Evolutionary conservation across 148 eudicot species (phyloP).

Genomic region (Bassia scoparia): DNA sequence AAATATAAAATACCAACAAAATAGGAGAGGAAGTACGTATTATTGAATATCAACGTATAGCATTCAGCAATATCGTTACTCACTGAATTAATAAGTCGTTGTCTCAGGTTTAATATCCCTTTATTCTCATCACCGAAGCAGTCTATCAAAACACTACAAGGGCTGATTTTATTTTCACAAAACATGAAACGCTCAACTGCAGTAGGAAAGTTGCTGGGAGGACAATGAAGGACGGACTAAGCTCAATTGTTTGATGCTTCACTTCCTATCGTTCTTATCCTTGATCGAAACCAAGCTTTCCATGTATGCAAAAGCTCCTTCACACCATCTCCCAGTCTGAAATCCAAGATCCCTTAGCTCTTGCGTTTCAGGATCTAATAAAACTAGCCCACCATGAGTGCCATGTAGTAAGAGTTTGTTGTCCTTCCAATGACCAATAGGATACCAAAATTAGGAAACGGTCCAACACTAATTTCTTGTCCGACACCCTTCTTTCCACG

Average conservation of each 20-base stretch:
- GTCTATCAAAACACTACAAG: no score
- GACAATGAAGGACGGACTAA: no score
- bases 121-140: no score
- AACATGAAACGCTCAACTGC: background rate
- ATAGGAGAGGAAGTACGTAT: no score
- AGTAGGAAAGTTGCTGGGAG: background rate
- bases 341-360: slow-evolving; percentile 9
- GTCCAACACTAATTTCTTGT: slow-evolving; percentile 6
- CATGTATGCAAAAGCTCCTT: slow-evolving; percentile 24
- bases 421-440: slow-evolving; percentile 13
- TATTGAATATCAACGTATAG: no score
- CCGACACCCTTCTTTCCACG: slow-evolving; percentile 14
- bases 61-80: no score
- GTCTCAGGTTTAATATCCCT: no score
- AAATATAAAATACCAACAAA: no score
- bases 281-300: slow-evolving; percentile 22
- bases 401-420: slow-evolving; percentile 3
- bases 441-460: background rate
- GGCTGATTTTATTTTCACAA: no score
- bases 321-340: slow-evolving; percentile 11
- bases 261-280: slow-evolving; percentile 3
- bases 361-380: background rate
- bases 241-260: background rate
- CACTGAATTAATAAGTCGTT: no score
- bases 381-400: background rate